Conservation (phyloP, 1,284 basidiomycete species). For the Trichosporon faecale region DNA sequence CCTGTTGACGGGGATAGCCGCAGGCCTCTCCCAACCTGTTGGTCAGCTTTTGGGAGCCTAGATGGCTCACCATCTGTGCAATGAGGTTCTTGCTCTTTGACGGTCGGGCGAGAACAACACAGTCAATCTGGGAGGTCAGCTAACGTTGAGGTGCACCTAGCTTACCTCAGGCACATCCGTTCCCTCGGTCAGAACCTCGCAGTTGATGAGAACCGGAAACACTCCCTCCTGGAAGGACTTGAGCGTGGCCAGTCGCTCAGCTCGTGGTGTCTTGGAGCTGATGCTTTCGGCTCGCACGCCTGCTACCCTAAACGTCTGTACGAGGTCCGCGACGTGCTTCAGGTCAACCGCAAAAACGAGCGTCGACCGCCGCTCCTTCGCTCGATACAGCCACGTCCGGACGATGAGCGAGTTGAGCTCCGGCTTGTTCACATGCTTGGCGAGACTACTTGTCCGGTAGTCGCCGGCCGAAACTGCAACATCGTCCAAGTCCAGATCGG, state of each 20-base stretch:
- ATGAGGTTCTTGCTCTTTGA: conserved; percentile 86
- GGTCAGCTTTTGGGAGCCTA: not conserved
- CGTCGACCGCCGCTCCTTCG: conserved; percentile 76
- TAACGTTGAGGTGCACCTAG: not conserved
- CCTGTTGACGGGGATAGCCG: conserved; percentile 74
- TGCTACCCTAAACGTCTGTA: conserved; percentile 66
- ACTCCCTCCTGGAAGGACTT: conserved; percentile 65
- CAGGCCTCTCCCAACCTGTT: conserved; percentile 86
- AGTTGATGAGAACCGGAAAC: conserved; percentile 89
- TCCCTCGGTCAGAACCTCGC: conserved; percentile 88
- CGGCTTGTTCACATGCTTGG: conserved; percentile 72
- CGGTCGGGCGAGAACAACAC: conserved; percentile 78
- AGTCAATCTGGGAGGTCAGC: conserved; percentile 65
- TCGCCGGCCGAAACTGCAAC: conserved; percentile 71
- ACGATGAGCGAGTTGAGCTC: conserved; percentile 73
- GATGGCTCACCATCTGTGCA: conserved; percentile 74
- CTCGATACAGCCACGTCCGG: conserved; percentile 74
- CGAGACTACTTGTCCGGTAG: conserved; percentile 71
- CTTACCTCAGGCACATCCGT: conserved; percentile 73
- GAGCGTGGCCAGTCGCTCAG: conserved; percentile 66
- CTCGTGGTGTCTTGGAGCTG: conserved; percentile 65
- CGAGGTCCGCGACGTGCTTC: conserved; percentile 74
- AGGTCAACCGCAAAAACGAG: conserved; percentile 88
- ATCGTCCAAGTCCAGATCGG: conserved; percentile 65
- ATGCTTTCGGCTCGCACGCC: conserved; percentile 85